Conservation (phyloP, 371 early-diverging fungal species). For the Zychaea mexicana region DNA sequence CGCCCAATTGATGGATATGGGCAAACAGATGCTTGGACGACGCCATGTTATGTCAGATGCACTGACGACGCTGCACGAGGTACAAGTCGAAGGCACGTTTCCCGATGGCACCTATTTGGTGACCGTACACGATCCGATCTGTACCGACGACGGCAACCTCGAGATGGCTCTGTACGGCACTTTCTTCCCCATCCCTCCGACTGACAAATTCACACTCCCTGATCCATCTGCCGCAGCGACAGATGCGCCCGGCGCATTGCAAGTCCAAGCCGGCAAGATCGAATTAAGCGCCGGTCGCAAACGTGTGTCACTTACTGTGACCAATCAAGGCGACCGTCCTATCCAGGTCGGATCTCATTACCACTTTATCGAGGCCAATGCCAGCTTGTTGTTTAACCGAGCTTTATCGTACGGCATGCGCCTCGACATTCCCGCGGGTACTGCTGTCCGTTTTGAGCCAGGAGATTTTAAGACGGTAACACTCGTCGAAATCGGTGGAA, state of each 20-base stretch:
- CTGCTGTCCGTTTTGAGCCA: constrained; percentile 76
- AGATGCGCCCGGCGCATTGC: constrained; percentile 68
- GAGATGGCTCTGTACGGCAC: constrained; percentile 85
- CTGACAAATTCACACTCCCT: constrained; percentile 56
- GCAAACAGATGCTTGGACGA: constrained; percentile 84
- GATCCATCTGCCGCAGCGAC: constrained; percentile 28
- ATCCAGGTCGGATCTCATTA: constrained; percentile 94
- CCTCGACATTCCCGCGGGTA: constrained; percentile 87
- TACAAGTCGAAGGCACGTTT: constrained; percentile 91
- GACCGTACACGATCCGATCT: constrained; percentile 89
- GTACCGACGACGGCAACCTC: constrained; percentile 78
- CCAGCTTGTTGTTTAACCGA: constrained; percentile 80
- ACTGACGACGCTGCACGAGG: constrained; percentile 69
- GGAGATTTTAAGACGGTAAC: constrained; percentile 86
- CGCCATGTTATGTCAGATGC: constrained; percentile 82
- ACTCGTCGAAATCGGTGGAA: constrained; percentile 84
- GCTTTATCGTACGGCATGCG: constrained; percentile 79
- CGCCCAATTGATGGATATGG: constrained; percentile 86
- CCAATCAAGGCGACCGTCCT: constrained; percentile 91
- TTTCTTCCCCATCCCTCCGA: constrained; percentile 76
- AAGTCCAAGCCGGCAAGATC: constrained; percentile 61
- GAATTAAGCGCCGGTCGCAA: constrained; percentile 70
- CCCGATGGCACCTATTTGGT: constrained; percentile 91
- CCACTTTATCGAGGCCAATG: constrained; percentile 92
- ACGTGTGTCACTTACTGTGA: constrained; percentile 71